Percentiles rank a stretch among this genome's conserved stretches.
These are phyloP conservation scores for Lactarius vividus DNA, from an alignment of 768 basidiomycete species.

Conservation along the genomic window DNA sequence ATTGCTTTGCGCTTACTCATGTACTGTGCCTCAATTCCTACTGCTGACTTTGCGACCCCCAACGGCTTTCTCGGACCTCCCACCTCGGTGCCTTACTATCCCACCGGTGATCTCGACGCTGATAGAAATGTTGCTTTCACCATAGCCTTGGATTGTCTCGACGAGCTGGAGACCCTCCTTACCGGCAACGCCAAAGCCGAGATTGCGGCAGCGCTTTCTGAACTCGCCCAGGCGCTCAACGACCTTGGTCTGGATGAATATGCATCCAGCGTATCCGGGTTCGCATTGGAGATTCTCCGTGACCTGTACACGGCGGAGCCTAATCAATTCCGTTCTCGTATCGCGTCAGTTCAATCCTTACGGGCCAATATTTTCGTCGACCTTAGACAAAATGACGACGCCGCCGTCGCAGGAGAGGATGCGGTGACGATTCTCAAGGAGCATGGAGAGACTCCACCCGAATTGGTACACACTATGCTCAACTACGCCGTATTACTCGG, in stretches of 20 bases:
- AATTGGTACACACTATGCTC: constrained; percentile 12
- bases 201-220: neutral
- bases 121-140: constrained; percentile 8
- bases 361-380: constrained; percentile 14
- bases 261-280: constrained; percentile 7
- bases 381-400: constrained; percentile 12
- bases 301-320: neutral
- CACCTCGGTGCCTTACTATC: constrained; percentile 7
- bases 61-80: constrained; percentile 10
- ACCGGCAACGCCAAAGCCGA: neutral
- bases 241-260: constrained; percentile 13
- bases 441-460: neutral
- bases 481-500: constrained; percentile 7
- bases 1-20: constrained; percentile 14
- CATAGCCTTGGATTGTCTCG: constrained; percentile 8
- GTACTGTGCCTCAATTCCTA: constrained; percentile 11
- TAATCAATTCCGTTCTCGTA: neutral
- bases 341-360: constrained; percentile 6
- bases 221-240: constrained; percentile 18
- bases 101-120: constrained; percentile 7
- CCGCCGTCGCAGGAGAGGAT: neutral
- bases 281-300: constrained; percentile 1
- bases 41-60: constrained; percentile 13
- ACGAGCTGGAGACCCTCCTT: neutral
- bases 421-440: constrained; percentile 9